phyloP scores from a whole-genome alignment of 495 filamentous ascomycete species.

The Cryomyces minteri region DNA sequence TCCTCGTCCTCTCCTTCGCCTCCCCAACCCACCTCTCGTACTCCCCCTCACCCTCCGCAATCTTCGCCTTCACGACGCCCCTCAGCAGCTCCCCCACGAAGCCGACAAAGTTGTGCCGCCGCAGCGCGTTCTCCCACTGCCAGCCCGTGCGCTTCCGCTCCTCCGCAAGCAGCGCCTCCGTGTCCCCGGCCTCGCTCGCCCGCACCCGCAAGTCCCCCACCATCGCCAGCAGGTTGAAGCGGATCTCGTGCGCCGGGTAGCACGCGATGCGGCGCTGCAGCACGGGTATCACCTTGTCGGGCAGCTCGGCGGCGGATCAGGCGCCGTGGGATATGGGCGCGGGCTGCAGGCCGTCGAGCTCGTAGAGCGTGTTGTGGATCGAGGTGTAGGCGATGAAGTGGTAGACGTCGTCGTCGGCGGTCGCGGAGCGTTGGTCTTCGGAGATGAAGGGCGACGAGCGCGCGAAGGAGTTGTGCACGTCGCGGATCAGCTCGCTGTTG shows the following conservation, averaged over 20 bases:
- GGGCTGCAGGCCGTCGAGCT: slow-evolving; percentile 87
- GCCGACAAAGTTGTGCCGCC: slow-evolving; percentile 89
- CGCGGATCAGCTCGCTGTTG: slow-evolving; percentile 67
- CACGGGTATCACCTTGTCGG: slow-evolving; percentile 70
- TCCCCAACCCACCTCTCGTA: slow-evolving; percentile 69
- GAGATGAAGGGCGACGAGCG: slow-evolving; percentile 64
- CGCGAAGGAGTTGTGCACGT: slow-evolving; percentile 87
- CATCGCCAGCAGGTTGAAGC: slow-evolving; percentile 93
- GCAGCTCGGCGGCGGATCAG: slow-evolving; percentile 46
- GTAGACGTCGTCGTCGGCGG: slow-evolving; percentile 62
- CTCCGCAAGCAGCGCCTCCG: slow-evolving; percentile 58
- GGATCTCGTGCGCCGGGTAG: slow-evolving; percentile 74
- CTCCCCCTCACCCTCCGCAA: slow-evolving; percentile 35
- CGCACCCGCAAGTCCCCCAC: slow-evolving; percentile 56
- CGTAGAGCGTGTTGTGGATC: slow-evolving; percentile 64
- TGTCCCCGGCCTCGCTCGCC: slow-evolving; percentile 70
- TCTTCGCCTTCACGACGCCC: slow-evolving; percentile 55
- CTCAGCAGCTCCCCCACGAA: slow-evolving; percentile 86
- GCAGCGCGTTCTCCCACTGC: slow-evolving; percentile 90
- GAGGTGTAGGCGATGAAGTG: slow-evolving; percentile 95
- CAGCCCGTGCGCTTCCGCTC: slow-evolving; percentile 70
- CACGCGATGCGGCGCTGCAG: slow-evolving; percentile 66
- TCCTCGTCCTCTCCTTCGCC: slow-evolving; percentile 51
- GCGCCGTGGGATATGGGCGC: slow-evolving; percentile 76
- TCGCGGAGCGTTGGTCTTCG: slow-evolving; percentile 56